phyloP scores from a whole-genome alignment of 495 filamentous ascomycete genomes.

The Aspergillus diversus region DNA sequence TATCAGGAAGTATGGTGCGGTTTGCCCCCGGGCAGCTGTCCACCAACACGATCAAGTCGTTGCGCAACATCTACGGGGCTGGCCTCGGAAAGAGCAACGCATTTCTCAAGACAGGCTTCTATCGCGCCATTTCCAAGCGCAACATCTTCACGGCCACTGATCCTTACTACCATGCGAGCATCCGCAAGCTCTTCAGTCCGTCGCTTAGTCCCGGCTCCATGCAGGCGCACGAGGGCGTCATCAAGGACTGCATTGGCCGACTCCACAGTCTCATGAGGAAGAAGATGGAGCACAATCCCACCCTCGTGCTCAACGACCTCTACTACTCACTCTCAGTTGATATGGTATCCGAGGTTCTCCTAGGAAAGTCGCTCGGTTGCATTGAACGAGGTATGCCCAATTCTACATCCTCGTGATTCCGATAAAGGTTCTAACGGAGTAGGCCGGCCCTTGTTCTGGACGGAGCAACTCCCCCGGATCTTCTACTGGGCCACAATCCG shows the following conservation, averaged over 20 bases:
- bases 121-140: constrained; percentile 30
- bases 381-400: constrained; percentile 28
- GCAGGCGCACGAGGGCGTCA: constrained; percentile 27
- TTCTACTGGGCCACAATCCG: constrained; percentile 36
- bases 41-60: constrained; percentile 30
- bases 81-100: constrained; percentile 25
- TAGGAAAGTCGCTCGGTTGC: constrained; percentile 32
- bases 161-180: constrained; percentile 27
- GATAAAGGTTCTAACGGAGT: neutral
- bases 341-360: constrained; percentile 32
- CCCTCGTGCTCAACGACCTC: constrained; percentile 27
- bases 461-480: constrained; percentile 31
- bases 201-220: constrained; percentile 29
- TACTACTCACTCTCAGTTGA: constrained; percentile 34
- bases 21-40: constrained; percentile 33
- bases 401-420: too few relatives aligned
- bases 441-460: constrained; percentile 31
- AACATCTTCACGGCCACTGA: constrained; percentile 35
- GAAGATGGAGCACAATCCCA: constrained; percentile 15
- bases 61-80: constrained; percentile 33
- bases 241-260: constrained; percentile 24
- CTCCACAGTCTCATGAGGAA: constrained; percentile 24
- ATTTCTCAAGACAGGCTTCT: constrained; percentile 32
- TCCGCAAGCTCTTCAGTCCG: constrained; percentile 32
- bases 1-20: constrained; percentile 24